A percentile compares a stretch with the other conserved stretches of the same genome.
Evolutionary conservation across 768 basidiomycete species (phyloP).

Genomic region (Phaffia tasmanica): DNA sequence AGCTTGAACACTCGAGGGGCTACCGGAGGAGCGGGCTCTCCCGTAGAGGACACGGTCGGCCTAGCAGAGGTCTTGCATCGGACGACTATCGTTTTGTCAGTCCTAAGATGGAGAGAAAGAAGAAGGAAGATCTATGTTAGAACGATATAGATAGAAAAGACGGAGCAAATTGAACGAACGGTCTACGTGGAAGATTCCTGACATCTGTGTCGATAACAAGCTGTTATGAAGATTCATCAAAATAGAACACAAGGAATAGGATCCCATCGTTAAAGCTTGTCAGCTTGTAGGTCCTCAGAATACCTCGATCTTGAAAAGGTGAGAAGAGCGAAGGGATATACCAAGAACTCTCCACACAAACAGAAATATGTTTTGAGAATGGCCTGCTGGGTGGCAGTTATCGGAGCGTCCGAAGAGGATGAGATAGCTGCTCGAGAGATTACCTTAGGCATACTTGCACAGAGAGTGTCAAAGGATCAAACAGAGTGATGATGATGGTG

Average conservation of each 20-base stretch:
- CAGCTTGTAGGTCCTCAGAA: neutral
- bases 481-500: too few relatives aligned
- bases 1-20: slow-evolving; percentile 60
- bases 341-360: slow-evolving; percentile 39
- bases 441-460: slow-evolving; percentile 68
- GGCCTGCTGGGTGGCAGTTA: slow-evolving; percentile 35
- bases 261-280: neutral
- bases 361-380: slow-evolving; percentile 39
- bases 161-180: slow-evolving; percentile 28
- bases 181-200: slow-evolving; percentile 35
- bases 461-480: too few relatives aligned
- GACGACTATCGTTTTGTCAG: slow-evolving; percentile 70
- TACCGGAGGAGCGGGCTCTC: slow-evolving; percentile 28
- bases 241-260: neutral
- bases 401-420: slow-evolving; percentile 50
- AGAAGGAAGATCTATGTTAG: slow-evolving; percentile 2
- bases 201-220: slow-evolving; percentile 38
- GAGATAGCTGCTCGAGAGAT: slow-evolving; percentile 79
- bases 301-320: neutral
- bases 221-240: neutral
- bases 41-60: neutral
- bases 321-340: neutral
- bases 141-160: slow-evolving; percentile 9
- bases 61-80: slow-evolving; percentile 46
- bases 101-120: slow-evolving; percentile 45